Base-by-base conservation (phyloP, 805 yeast species). In the Barnettozyma sp. region DNA sequence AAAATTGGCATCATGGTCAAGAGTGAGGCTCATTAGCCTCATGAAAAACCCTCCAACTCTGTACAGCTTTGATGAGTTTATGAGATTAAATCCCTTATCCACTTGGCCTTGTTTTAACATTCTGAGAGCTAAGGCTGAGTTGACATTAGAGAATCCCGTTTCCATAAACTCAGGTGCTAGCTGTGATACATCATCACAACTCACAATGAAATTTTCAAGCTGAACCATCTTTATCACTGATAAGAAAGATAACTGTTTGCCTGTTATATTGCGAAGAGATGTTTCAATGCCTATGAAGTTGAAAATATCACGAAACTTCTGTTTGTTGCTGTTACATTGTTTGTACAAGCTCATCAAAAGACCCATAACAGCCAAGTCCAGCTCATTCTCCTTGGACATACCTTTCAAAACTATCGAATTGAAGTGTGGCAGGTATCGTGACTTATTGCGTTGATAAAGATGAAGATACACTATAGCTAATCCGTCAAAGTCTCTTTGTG, bases 1-100 rank as follows among this genome's bases (percentile, higher is more conserved):
- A 40, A 4, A 10, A 47, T 7, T 22, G 50, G 35, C 15, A n/a
- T n/a, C n/a, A n/a, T n/a, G n/a, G n/a, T n/a, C n/a, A n/a, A n/a
- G n/a, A n/a, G n/a, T n/a, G n/a, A n/a, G n/a, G n/a, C n/a, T n/a
- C n/a, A n/a, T n/a, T n/a, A n/a, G n/a, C n/a, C n/a, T n/a, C n/a
- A n/a, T 42, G 30, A 16, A 42, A 43, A 47, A 11, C 9, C 54
- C 53, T 19, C 41, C 47, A 7, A 22, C 20, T 14, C 26, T 12
- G 9, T 29, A 15, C 5, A 38, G 16, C 5, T 39, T 38, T 2
- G 22, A 25, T 1, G 23, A 17, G 4, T 34, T 25, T 10, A 45
- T 16, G 26, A 38, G 43, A 2, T 32, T 21, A 20, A 47, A 30
- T 7, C 43, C 51, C 4, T 23, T 21, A 12, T 30, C 30, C 1